Percentiles rank a stretch among this genome's conserved stretches.
phyloP scores from a whole-genome alignment of 1,284 basidiomycete species.

The Marasmius tenuissimus region DNA sequence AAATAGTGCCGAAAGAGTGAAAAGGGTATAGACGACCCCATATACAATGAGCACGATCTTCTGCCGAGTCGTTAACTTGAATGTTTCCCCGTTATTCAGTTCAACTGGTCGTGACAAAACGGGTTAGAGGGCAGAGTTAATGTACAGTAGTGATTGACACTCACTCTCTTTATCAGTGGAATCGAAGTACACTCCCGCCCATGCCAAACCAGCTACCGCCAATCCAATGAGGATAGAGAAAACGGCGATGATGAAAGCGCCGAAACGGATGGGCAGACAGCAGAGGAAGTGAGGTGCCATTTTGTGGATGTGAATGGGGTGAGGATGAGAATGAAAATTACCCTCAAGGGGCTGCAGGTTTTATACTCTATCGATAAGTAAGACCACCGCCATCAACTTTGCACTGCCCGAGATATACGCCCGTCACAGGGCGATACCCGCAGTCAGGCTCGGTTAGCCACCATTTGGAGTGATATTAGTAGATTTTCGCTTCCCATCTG shows the following conservation, averaged over 20 bases:
- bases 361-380: no score
- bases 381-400: no score
- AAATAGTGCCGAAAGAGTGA: slow-evolving; percentile 6
- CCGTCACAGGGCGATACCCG: no score
- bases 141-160: not conserved
- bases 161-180: not conserved
- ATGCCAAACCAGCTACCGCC: not conserved
- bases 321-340: not conserved
- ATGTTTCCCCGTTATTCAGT: not conserved
- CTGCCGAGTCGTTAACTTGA: not conserved
- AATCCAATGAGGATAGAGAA: not conserved
- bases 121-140: not conserved
- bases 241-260: not conserved
- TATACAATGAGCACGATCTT: not conserved
- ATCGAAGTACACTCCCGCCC: not conserved
- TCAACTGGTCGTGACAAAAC: not conserved
- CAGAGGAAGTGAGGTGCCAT: slow-evolving; percentile 13
- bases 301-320: not conserved
- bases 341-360: no score
- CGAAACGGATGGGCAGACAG: slow-evolving; percentile 9
- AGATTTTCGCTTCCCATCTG: no score
- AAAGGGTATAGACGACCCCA: slow-evolving; percentile 6
- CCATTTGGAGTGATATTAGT: no score
- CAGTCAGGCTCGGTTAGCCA: no score
- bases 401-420: no score